Evolutionary conservation across 1,284 basidiomycete genomes (phyloP).

Genomic region (Ceratobasidium sp.): DNA sequence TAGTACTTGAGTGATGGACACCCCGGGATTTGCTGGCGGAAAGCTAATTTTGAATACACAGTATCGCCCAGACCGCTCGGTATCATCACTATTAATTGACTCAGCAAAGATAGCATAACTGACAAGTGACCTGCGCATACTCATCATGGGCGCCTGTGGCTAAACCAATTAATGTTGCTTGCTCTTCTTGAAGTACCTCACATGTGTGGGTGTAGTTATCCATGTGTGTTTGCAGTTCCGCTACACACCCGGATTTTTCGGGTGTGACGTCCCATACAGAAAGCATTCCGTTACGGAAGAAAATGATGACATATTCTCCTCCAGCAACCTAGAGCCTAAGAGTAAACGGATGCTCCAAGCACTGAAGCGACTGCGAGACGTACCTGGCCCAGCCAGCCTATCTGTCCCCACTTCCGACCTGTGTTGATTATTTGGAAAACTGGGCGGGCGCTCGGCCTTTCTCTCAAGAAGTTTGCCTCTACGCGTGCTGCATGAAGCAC

Average conservation of each 20-base stretch:
- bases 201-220: constrained; percentile 35
- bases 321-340: constrained; percentile 4
- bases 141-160: constrained; percentile 32
- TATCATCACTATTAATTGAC: not conserved
- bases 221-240: constrained; percentile 22
- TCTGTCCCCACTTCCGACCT: constrained; percentile 24
- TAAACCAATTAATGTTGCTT: constrained; percentile 29
- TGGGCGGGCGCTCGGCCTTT: constrained; percentile 6
- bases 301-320: constrained; percentile 18
- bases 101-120: not conserved
- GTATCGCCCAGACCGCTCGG: not conserved
- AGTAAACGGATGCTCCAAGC: not conserved
- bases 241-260: constrained; percentile 27
- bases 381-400: constrained; percentile 35
- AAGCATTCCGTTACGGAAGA: constrained; percentile 25
- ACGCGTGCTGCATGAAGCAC: constrained; percentile 28
- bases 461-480: constrained; percentile 25
- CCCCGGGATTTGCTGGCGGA: constrained; percentile 5
- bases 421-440: constrained; percentile 30
- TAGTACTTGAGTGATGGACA: constrained; percentile 34
- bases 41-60: constrained; percentile 26
- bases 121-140: not conserved
- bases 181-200: constrained; percentile 34
- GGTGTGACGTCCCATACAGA: constrained; percentile 32
- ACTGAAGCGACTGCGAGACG: not conserved